Evolutionary conservation across 768 basidiomycete genomes (phyloP).

Genomic region (Mycena albidolilacea): DNA sequence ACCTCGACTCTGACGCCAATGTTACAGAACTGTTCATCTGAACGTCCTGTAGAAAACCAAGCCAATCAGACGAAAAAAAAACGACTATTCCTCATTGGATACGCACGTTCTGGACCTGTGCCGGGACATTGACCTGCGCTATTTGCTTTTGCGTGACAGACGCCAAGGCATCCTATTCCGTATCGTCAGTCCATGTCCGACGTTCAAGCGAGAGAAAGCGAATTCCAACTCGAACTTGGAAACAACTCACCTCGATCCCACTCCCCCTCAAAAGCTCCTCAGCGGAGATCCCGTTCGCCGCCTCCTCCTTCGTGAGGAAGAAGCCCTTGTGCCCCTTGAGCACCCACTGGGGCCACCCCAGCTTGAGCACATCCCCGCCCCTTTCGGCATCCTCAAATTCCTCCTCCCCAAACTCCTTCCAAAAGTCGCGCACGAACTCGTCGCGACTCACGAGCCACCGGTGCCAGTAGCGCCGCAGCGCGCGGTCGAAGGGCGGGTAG

Average conservation of each 20-base stretch:
- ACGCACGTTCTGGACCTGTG: too few relatives aligned
- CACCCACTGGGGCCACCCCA: conserved; percentile 52
- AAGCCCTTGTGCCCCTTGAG: conserved; percentile 60
- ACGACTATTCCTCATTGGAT: too few relatives aligned
- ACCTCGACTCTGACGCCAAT: too few relatives aligned
- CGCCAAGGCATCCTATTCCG: too few relatives aligned
- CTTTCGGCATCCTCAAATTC: conserved; percentile 48
- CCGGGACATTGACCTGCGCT: too few relatives aligned
- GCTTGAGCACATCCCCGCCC: conserved; percentile 52
- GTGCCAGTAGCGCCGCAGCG: conserved; percentile 57
- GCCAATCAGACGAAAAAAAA: too few relatives aligned
- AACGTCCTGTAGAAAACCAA: too few relatives aligned
- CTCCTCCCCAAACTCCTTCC: conserved; percentile 58
- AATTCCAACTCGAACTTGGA: too few relatives aligned
- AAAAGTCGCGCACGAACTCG: conserved; percentile 56
- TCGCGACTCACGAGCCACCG: conserved; percentile 59
- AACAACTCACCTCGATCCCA: not conserved
- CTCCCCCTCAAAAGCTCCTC: conserved; percentile 50
- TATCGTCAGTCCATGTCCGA: too few relatives aligned
- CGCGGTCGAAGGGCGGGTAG: conserved; percentile 58
- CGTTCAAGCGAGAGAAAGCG: not conserved
- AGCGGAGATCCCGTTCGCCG: conserved; percentile 51
- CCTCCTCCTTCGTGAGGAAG: conserved; percentile 53
- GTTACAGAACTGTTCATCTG: too few relatives aligned
- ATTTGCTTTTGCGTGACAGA: too few relatives aligned